These are phyloP conservation scores for Cucurbita argyrosperma DNA, from an alignment of 306 rosid species.

Conservation along the genomic window DNA sequence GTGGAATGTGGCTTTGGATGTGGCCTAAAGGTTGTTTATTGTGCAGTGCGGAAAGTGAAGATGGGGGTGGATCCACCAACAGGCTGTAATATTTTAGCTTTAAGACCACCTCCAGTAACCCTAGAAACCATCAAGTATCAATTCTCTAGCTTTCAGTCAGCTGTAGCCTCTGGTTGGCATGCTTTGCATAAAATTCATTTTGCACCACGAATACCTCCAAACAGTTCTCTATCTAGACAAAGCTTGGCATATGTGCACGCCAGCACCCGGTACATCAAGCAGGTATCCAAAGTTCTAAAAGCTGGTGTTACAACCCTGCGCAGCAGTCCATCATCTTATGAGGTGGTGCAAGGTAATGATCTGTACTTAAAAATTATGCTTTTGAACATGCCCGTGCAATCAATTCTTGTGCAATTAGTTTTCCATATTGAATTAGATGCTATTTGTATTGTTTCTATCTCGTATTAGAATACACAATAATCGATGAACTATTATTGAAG, in stretches of 20 bases:
- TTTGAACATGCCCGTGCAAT: background rate
- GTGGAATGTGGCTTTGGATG: background rate
- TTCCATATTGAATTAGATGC: background rate
- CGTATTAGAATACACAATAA: background rate
- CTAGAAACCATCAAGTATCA: constrained; percentile 40
- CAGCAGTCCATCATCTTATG: constrained; percentile 70
- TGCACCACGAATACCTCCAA: constrained; percentile 57
- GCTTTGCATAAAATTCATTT: constrained; percentile 48
- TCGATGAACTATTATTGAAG: background rate
- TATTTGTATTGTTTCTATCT: background rate
- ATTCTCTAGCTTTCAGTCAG: constrained; percentile 54
- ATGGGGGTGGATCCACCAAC: constrained; percentile 67
- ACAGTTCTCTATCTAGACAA: constrained; percentile 64
- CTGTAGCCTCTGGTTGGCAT: constrained; percentile 67
- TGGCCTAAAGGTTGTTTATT: constrained; percentile 9
- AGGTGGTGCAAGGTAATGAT: constrained; percentile 71
- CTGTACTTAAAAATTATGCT: background rate
- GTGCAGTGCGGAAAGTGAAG: constrained; percentile 87
- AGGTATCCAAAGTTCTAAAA: constrained; percentile 84
- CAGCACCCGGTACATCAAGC: constrained; percentile 73
- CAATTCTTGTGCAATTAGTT: background rate
- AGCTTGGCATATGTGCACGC: constrained; percentile 93
- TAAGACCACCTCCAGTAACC: constrained; percentile 36
- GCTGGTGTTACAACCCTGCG: constrained; percentile 76
- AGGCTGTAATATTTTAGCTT: constrained; percentile 69